Evolutionary conservation across 768 basidiomycete genomes (phyloP).

Genomic region (Fomitopsis serialis): DNA sequence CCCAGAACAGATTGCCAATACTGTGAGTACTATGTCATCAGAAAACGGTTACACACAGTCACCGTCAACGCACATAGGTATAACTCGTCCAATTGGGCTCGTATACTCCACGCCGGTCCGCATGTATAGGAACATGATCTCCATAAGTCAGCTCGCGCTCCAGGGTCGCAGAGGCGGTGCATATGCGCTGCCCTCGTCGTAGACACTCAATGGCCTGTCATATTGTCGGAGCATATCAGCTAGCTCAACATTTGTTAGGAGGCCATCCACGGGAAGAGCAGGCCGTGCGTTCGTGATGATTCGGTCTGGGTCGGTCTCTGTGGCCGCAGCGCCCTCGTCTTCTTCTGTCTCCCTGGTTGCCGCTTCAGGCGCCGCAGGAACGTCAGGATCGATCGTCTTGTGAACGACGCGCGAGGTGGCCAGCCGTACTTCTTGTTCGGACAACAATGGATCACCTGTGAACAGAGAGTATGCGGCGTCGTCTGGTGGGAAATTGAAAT

Average conservation of each 20-base stretch:
- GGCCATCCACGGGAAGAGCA: conserved; percentile 56
- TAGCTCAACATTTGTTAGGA: conserved; percentile 60
- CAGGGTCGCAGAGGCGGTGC: conserved; percentile 8
- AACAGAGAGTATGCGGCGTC: conserved; percentile 82
- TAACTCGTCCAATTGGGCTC: conserved; percentile 90
- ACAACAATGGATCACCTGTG: conserved; percentile 51
- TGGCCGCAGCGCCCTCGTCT: conserved; percentile 36
- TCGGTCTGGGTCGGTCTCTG: conserved; percentile 56
- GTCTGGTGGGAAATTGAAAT: conserved; percentile 85
- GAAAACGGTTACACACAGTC: too few species aligned
- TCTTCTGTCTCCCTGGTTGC: conserved; percentile 25
- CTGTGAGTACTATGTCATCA: conserved; percentile 30
- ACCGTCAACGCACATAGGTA: conserved; percentile 35
- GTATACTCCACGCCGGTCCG: conserved; percentile 44
- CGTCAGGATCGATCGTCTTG: conserved; percentile 58
- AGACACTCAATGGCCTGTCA: conserved; percentile 53
- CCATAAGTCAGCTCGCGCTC: conserved; percentile 42
- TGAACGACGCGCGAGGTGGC: conserved; percentile 68
- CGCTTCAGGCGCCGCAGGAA: conserved; percentile 26
- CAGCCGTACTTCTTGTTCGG: conserved; percentile 48
- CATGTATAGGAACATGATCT: conserved; percentile 34
- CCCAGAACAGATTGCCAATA: conserved; percentile 83
- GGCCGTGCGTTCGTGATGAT: conserved; percentile 70
- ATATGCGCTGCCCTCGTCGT: conserved; percentile 45
- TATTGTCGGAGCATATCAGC: conserved; percentile 36